Base-by-base conservation (phyloP, 2,329 filamentous ascomycete species). In the Fonsecaea nubica region DNA sequence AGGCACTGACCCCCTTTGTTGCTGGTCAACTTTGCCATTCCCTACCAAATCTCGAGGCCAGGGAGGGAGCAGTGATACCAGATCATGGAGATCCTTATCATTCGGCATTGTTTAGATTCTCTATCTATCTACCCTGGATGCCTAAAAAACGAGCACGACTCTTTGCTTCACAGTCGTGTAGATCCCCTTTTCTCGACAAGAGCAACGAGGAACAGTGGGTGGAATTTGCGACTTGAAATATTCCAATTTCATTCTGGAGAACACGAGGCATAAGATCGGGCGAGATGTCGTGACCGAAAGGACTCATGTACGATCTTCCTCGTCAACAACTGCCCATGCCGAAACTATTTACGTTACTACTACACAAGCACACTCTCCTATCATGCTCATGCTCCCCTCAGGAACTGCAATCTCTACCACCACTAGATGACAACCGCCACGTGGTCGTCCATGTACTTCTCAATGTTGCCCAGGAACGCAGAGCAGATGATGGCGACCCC, bases 391-490 rank as follows among this genome's bases (percentile, higher is more conserved):
- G 4, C 10, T 50, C 45, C 4, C 10, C 10, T 4, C 21, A 25
- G 18, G 2, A 4, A 12, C 45, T 13, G 3, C 45, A 25, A 1
- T 5, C 4, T 8, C 21, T 50, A 4, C 8, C 45, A 13, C 45
- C 15, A 12, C 45, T 50, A 50, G 45, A 83, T 81, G 13, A 83
- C 80, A 13, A 86, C 85, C 1, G 84, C 84, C 32, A 87, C 81
- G 75, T 86, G 82, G 68, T 87, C 82, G 73, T 85, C 82, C 83
- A 88, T 86, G 69, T 85, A 86, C 74, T 82, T 76, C 33, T 77
- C 80, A 61, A 90, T 87, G 71, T 89, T 83, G 1, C 84, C 85
- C 74, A 90, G 75, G 69, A 88, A 87, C 63, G 83, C 79, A 60
- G 84, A 83, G 0, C 86, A 81, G n/a, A 88, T 61, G 57, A 89